These are phyloP conservation scores for Sphaerostilbella broomeana DNA, from an alignment of 2,329 filamentous ascomycete species.

Conservation along the genomic window DNA sequence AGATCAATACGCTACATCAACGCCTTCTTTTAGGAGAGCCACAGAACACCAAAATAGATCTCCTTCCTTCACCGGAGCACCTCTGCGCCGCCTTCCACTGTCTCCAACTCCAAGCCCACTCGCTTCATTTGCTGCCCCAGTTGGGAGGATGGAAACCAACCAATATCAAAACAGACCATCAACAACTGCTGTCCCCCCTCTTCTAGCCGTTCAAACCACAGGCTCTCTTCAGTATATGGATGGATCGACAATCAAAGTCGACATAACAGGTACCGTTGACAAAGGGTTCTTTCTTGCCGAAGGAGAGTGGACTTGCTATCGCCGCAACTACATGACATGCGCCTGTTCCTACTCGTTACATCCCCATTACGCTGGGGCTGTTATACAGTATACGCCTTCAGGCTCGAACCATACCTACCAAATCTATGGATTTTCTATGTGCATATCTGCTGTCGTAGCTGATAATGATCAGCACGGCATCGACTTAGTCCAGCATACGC, in stretches of 20 bases:
- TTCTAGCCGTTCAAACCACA: conserved; percentile 44
- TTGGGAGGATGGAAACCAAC: conserved; percentile 43
- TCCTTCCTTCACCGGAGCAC: conserved; percentile 40
- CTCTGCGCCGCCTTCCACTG: conserved; percentile 45
- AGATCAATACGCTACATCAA: conserved; percentile 47
- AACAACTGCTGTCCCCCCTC: conserved; percentile 44
- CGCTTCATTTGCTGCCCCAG: conserved; percentile 36
- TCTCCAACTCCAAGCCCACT: conserved; percentile 47
- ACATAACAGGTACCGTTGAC: conserved; percentile 74
- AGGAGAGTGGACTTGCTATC: conserved; percentile 84
- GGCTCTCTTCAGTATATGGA: conserved; percentile 58
- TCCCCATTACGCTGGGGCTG: conserved; percentile 44
- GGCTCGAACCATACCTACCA: conserved; percentile 51
- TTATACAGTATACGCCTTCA: conserved; percentile 45
- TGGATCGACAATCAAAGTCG: conserved; percentile 53
- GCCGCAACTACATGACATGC: conserved; percentile 85
- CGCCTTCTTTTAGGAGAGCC: conserved; percentile 44
- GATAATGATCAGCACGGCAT: conserved; percentile 69
- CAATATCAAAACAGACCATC: conserved; percentile 30
- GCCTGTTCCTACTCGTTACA: conserved; percentile 69
- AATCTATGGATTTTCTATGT: conserved; percentile 73
- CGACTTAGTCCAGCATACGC: conserved; percentile 83
- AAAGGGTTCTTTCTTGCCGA: conserved; percentile 83
- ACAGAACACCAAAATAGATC: conserved; percentile 46
- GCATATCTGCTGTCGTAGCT: conserved; percentile 76